Evolutionary conservation across 148 eudicot genomes (phyloP).

Genomic region (Cornus kousa): DNA sequence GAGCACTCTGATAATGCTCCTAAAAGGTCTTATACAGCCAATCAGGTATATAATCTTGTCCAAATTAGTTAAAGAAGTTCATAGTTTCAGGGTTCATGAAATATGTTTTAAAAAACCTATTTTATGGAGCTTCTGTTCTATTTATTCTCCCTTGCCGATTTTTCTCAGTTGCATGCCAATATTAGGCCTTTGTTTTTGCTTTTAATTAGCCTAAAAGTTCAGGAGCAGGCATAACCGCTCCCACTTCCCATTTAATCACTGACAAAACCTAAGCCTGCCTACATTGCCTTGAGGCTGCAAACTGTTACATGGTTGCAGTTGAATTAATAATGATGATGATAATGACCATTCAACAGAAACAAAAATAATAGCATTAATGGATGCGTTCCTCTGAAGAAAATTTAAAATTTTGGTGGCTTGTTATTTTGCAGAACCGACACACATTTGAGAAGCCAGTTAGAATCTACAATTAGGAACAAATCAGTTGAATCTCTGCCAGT

Average conservation of each 20-base stretch:
- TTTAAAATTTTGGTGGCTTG: background rate
- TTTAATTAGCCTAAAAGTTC: no score
- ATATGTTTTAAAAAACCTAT: background rate
- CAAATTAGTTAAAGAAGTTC: background rate
- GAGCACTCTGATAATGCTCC: constrained; percentile 86
- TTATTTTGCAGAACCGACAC: constrained; percentile 75
- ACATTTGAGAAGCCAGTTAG: constrained; percentile 85
- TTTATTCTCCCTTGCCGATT: background rate
- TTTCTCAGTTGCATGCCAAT: no score
- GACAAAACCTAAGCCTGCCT: no score
- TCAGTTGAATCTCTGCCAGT: background rate
- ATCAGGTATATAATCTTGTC: constrained; percentile 56
- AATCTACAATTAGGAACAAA: constrained; percentile 64
- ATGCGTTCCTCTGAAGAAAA: background rate
- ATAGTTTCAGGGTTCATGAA: background rate
- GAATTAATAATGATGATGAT: background rate
- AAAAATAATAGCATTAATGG: background rate
- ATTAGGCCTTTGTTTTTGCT: no score
- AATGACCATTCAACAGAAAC: no score
- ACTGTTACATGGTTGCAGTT: background rate
- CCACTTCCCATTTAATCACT: no score
- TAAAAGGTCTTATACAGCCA: constrained; percentile 72
- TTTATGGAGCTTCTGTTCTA: background rate
- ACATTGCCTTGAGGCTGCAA: background rate
- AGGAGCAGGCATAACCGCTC: no score